A percentile compares a stretch with the other conserved stretches of the same genome.
These are phyloP conservation scores for Sequoiadendron giganteum DNA, from an alignment of 75 land plant genomes.

Conservation along the genomic window DNA sequence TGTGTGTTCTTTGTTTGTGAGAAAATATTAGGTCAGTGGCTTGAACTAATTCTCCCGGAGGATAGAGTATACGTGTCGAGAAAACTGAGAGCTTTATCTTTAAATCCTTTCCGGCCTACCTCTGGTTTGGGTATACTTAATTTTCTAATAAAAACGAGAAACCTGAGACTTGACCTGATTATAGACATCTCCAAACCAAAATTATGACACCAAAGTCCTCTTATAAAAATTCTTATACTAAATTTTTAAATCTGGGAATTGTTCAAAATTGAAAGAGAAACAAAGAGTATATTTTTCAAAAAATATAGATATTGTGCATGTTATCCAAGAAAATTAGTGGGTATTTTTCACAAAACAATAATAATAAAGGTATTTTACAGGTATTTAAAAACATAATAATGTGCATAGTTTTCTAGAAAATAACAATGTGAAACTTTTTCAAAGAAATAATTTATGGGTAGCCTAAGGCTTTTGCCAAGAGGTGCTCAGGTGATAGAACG, in stretches of 20 bases:
- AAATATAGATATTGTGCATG: not conserved
- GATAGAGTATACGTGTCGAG: not conserved
- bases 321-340: not conserved
- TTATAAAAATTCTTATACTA: not conserved
- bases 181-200: not conserved
- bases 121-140: not conserved
- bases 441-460: not conserved
- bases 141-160: not conserved
- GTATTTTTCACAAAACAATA: not conserved
- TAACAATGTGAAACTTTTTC: not conserved
- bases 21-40: not conserved
- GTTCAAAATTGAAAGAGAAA: not conserved
- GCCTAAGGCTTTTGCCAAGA: not conserved
- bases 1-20: not conserved
- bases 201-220: not conserved
- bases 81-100: not conserved
- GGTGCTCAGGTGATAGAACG: not conserved
- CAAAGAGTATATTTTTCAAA: too few species aligned
- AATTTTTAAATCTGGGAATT: slow-evolving; percentile 12
- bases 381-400: not conserved
- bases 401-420: not conserved
- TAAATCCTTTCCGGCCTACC: not conserved
- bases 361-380: too few species aligned
- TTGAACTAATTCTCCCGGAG: not conserved
- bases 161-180: not conserved